Evolutionary conservation across 306 rosid species (phyloP).

Genomic region (Geum urbanum): DNA sequence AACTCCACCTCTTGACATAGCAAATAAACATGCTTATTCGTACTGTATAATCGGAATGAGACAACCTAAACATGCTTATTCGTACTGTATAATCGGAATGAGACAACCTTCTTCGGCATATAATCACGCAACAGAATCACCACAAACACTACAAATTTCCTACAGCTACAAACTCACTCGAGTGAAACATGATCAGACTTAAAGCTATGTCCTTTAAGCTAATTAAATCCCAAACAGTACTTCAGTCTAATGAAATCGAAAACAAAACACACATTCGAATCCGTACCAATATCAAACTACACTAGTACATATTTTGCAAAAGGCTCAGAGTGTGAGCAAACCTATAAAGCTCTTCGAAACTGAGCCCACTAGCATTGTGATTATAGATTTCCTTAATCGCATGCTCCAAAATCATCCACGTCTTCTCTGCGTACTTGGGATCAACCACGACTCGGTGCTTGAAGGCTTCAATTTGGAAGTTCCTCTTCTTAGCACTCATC

Average conservation of each 20-base stretch:
- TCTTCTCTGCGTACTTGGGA: conserved; percentile 91
- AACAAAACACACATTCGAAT: neutral
- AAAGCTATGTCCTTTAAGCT: neutral
- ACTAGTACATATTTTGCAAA: too few relatives aligned
- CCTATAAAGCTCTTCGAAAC: conserved; percentile 98
- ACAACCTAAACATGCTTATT: neutral
- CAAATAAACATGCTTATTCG: neutral
- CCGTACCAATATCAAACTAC: neutral
- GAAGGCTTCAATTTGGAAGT: conserved; percentile 92
- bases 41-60: neutral
- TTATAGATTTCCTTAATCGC: conserved; percentile 87
- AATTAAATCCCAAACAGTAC: neutral
- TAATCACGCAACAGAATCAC: neutral
- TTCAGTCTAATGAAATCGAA: neutral
- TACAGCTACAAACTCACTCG: neutral
- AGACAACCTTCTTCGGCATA: neutral
- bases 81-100: neutral
- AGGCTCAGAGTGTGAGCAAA: conserved; percentile 16
- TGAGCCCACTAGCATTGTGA: conserved; percentile 93
- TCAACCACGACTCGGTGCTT: conserved; percentile 91
- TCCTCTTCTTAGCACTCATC: conserved; percentile 86
- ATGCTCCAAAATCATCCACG: conserved; percentile 85
- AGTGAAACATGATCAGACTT: neutral
- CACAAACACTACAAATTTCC: neutral
- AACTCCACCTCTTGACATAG: neutral